Percentiles rank a stretch among this genome's conserved stretches.
These are phyloP conservation scores for Aphanomyces cochlioides DNA, from an alignment of 352 stramenopile genomes.

Conservation along the genomic window DNA sequence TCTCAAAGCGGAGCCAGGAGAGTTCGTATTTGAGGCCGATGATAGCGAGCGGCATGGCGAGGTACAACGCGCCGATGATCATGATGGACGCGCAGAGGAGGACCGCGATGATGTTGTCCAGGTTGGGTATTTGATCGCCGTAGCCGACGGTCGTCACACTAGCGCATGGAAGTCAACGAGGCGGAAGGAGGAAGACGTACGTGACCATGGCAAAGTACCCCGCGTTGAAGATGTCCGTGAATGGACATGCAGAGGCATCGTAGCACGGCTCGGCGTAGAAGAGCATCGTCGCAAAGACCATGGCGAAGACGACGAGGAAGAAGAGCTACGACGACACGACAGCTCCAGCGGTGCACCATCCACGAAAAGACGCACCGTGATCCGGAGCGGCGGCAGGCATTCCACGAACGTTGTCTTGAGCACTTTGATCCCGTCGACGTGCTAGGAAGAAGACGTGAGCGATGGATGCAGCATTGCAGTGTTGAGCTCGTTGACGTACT, in stretches of 20 bases:
- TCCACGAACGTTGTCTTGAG: constrained; percentile 48
- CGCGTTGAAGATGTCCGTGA: constrained; percentile 82
- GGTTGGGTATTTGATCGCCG: constrained; percentile 56
- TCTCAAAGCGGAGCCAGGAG: constrained; percentile 51
- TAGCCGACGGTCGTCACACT: constrained; percentile 76
- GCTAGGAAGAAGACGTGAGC: background rate
- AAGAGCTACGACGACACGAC: constrained; percentile 35
- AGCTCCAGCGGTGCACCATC: too few relatives aligned
- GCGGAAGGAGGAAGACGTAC: constrained; percentile 33
- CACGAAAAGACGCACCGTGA: constrained; percentile 1
- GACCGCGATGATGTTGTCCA: constrained; percentile 51
- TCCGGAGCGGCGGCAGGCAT: constrained; percentile 17
- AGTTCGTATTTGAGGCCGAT: constrained; percentile 72
- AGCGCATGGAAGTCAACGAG: background rate
- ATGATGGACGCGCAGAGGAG: constrained; percentile 56
- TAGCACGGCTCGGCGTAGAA: constrained; percentile 78
- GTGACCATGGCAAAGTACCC: constrained; percentile 83
- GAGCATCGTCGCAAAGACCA: constrained; percentile 71
- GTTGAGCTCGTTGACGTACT: constrained; percentile 31
- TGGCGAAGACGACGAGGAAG: constrained; percentile 71
- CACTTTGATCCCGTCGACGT: constrained; percentile 45
- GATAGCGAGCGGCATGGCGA: constrained; percentile 74
- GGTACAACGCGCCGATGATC: constrained; percentile 75
- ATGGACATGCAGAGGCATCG: constrained; percentile 65
- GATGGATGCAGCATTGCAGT: too few relatives aligned